These are phyloP conservation scores for Kodamaea anthophila DNA, from an alignment of 1,139 yeast species.

Conservation along the genomic window DNA sequence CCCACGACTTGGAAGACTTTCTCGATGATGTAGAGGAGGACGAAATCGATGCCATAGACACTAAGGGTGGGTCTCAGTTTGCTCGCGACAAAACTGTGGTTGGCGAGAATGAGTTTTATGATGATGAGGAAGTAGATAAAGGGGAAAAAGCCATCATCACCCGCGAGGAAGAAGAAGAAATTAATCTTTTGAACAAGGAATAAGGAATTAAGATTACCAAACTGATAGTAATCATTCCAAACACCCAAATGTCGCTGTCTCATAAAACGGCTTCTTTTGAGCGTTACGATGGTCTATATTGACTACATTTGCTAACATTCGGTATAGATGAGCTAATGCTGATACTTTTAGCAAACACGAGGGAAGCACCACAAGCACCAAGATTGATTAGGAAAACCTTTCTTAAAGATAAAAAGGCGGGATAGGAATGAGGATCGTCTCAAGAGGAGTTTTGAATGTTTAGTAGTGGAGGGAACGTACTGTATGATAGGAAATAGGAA, in stretches of 20 bases:
- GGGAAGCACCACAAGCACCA: no score
- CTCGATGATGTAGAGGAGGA: conserved; percentile 78
- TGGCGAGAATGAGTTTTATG: conserved; percentile 63
- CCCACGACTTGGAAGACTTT: conserved; percentile 71
- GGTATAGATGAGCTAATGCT: no score
- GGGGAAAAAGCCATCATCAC: conserved; percentile 23
- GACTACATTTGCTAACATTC: no score
- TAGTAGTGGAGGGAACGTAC: no score
- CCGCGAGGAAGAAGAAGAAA: conserved; percentile 34
- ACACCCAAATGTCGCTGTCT: not conserved
- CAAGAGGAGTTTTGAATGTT: no score
- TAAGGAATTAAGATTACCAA: not conserved
- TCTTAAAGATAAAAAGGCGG: no score
- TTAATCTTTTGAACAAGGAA: conserved; percentile 25
- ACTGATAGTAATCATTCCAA: not conserved
- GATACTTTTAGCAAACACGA: no score
- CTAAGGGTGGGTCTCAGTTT: conserved; percentile 84
- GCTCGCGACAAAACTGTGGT: conserved; percentile 69
- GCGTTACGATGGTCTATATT: no score
- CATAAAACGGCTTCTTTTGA: no score
- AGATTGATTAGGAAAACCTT: no score
- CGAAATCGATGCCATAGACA: conserved; percentile 65
- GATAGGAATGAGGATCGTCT: no score
- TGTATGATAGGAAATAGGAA: no score
- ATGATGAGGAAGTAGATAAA: conserved; percentile 47